Evolutionary conservation across 1,284 basidiomycete genomes (phyloP).

Genomic region (Gomphus bonarii): DNA sequence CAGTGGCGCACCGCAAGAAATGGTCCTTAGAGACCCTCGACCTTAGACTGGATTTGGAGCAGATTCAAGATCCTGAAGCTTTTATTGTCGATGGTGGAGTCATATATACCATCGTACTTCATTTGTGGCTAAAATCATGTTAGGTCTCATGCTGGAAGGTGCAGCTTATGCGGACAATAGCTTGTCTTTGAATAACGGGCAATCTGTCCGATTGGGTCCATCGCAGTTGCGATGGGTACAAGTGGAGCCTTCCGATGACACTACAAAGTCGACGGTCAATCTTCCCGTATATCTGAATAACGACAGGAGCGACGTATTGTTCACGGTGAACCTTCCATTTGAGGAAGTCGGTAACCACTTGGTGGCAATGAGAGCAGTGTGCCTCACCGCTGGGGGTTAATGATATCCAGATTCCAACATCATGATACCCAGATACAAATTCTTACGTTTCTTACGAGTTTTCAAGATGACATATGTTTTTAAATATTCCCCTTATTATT

Average conservation of each 20-base stretch:
- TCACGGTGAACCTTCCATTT: slow-evolving; percentile 75
- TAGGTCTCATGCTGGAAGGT: slow-evolving; percentile 81
- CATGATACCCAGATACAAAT: neutral
- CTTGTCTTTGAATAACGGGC: slow-evolving; percentile 74
- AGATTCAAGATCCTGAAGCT: slow-evolving; percentile 59
- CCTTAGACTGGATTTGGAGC: slow-evolving; percentile 71
- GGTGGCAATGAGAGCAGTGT: slow-evolving; percentile 73
- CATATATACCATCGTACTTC: neutral
- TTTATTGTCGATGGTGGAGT: slow-evolving; percentile 79
- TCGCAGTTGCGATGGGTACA: slow-evolving; percentile 86
- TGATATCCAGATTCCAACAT: neutral
- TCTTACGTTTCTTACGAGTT: neutral
- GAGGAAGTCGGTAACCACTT: slow-evolving; percentile 52
- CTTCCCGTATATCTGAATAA: slow-evolving; percentile 88
- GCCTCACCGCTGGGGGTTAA: slow-evolving; percentile 64
- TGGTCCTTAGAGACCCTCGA: slow-evolving; percentile 88
- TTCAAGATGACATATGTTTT: neutral
- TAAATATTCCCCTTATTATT: neutral
- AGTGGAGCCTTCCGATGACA: slow-evolving; percentile 33
- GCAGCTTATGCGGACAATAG: slow-evolving; percentile 62
- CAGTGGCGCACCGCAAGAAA: slow-evolving; percentile 80
- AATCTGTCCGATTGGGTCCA: slow-evolving; percentile 61
- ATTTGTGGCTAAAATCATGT: neutral
- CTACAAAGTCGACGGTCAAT: slow-evolving; percentile 42
- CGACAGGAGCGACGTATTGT: slow-evolving; percentile 83